Evolutionary conservation across 2,329 filamentous ascomycete species (phyloP).

Genomic region (Zopfia rhizophila): DNA sequence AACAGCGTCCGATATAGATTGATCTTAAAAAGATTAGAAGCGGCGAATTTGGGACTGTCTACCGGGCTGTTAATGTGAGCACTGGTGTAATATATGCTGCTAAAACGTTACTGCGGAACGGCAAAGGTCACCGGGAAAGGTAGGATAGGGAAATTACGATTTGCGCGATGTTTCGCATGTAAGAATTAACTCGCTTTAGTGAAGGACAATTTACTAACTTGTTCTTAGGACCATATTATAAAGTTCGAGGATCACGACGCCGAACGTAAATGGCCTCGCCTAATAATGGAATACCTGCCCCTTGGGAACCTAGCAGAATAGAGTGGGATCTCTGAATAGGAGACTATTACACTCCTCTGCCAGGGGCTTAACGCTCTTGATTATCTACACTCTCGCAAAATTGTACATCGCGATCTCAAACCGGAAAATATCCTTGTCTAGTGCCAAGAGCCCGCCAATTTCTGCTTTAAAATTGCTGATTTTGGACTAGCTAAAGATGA

Average conservation of each 20-base stretch:
- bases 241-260: conserved; percentile 1
- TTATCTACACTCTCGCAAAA: conserved; percentile 5
- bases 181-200: conserved; percentile 9
- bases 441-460: no score
- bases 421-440: conserved; percentile 6
- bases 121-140: neutral
- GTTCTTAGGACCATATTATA: conserved; percentile 3
- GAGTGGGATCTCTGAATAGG: conserved; percentile 1
- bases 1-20: conserved; percentile 9
- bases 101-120: conserved; percentile 2
- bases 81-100: conserved; percentile 5
- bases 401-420: no score
- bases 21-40: conserved; percentile 7
- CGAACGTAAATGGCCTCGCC: conserved; percentile 5
- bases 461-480: conserved; percentile 12
- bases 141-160: conserved; percentile 8
- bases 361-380: conserved; percentile 7
- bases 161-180: conserved; percentile 6
- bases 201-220: conserved; percentile 3
- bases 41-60: conserved; percentile 5
- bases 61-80: conserved; percentile 9
- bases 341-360: conserved; percentile 5
- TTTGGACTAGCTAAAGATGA: conserved; percentile 11
- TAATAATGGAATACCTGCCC: conserved; percentile 9
- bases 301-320: conserved; percentile 2